Percentiles rank a stretch among this genome's conserved stretches.
Conservation (phyloP, 805 yeast species). For the Kluyveromyces starmeri region DNA sequence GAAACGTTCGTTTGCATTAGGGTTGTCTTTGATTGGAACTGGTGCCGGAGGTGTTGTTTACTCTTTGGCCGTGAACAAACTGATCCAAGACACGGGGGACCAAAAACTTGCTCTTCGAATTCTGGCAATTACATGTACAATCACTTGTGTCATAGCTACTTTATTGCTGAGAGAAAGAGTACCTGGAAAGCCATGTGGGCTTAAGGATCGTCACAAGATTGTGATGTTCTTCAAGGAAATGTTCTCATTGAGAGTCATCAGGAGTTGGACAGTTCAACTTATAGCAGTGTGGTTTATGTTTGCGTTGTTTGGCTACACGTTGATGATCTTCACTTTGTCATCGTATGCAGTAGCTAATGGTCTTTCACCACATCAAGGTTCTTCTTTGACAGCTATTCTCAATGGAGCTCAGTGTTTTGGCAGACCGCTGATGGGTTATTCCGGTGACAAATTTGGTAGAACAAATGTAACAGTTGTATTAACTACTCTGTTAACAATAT, state of each 20-base stretch:
- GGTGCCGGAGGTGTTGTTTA: conserved; percentile 45
- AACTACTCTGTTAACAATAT: conserved; percentile 30
- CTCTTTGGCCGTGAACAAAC: conserved; percentile 34
- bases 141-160: conserved; percentile 32
- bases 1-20: conserved; percentile 48
- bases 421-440: conserved; percentile 39
- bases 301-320: conserved; percentile 34
- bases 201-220: conserved; percentile 20
- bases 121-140: conserved; percentile 35
- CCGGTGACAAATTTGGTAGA: conserved; percentile 39
- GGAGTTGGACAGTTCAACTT: conserved; percentile 26
- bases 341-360: conserved; percentile 44
- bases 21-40: conserved; percentile 41
- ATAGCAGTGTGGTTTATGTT: conserved; percentile 32
- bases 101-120: conserved; percentile 41
- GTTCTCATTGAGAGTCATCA: conserved; percentile 28
- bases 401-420: conserved; percentile 42
- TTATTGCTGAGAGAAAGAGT: conserved; percentile 39
- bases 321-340: conserved; percentile 39
- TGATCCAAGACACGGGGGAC: conserved; percentile 34
- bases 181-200: conserved; percentile 25
- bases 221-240: conserved; percentile 28
- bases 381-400: conserved; percentile 37
- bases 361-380: conserved; percentile 33
- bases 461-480: conserved; percentile 35